phyloP scores from a whole-genome alignment of 2,329 filamentous ascomycete species.

The Aspergillus calidoustus region DNA sequence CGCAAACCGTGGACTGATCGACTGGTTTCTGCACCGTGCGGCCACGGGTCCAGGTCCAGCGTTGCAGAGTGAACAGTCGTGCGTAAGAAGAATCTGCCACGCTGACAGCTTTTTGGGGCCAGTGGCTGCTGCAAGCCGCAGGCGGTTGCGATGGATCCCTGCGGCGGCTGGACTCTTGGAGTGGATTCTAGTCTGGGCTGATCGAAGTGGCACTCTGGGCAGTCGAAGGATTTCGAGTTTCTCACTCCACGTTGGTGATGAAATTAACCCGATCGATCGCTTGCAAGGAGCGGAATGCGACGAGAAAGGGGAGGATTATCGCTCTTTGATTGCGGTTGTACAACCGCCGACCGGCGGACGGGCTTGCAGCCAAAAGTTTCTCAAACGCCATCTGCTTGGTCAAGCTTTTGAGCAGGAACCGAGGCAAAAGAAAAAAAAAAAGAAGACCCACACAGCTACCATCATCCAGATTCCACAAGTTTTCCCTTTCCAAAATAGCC shows the following conservation, averaged over 20 bases:
- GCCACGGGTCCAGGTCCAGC: slow-evolving; percentile 11
- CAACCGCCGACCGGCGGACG: background rate
- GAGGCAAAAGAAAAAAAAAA: background rate
- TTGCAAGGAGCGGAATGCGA: background rate
- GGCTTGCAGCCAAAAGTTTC: background rate
- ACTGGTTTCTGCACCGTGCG: background rate
- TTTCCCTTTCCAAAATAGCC: slow-evolving; percentile 12
- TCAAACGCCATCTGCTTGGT: background rate
- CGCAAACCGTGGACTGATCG: background rate
- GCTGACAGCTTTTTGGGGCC: slow-evolving; percentile 5
- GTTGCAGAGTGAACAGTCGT: slow-evolving; percentile 14
- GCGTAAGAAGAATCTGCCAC: slow-evolving; percentile 20
- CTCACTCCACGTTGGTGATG: background rate
- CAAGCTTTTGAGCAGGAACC: slow-evolving; percentile 12
- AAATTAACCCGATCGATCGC: slow-evolving; percentile 6
- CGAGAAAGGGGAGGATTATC: background rate
- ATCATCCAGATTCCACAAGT: background rate
- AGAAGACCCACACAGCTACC: slow-evolving; percentile 3
- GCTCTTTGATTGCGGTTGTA: background rate
- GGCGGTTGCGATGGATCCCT: background rate
- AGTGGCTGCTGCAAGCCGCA: background rate
- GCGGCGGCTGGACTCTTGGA: slow-evolving; percentile 6
- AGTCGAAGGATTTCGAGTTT: background rate
- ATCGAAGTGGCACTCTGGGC: background rate
- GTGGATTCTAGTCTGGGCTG: background rate